Evolutionary conservation across 768 basidiomycete species (phyloP).

Genomic region (Serendipita sp.): DNA sequence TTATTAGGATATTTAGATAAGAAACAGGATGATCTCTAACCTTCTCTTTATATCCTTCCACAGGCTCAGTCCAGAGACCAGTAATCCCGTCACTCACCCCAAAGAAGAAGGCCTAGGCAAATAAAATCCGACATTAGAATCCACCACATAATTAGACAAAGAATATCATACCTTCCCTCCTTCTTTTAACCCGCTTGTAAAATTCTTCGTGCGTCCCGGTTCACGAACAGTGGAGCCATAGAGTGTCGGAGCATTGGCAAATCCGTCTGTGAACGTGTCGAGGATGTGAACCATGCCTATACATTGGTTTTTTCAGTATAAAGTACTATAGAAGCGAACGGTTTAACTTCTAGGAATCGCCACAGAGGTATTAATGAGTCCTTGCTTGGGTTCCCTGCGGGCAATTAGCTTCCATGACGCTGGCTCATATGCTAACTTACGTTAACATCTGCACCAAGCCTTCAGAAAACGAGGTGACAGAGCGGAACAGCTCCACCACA

Average conservation of each 20-base stretch:
- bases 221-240: constrained; percentile 28
- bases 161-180: constrained; percentile 26
- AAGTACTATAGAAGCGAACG: neutral
- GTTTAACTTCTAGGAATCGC: constrained; percentile 30
- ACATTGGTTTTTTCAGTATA: neutral
- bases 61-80: constrained; percentile 24
- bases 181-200: constrained; percentile 29
- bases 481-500: constrained; percentile 32
- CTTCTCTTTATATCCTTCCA: constrained; percentile 23
- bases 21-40: constrained; percentile 11
- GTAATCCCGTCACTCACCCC: constrained; percentile 26
- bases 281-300: constrained; percentile 29
- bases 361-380: constrained; percentile 30
- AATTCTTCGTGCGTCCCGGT: constrained; percentile 25
- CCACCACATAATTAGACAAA: neutral
- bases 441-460: constrained; percentile 34
- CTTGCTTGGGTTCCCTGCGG: constrained; percentile 25
- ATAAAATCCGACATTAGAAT: neutral
- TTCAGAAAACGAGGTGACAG: constrained; percentile 30
- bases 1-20: neutral
- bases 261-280: constrained; percentile 27
- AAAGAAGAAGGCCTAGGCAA: constrained; percentile 16
- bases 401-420: neutral
- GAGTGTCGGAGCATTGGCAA: constrained; percentile 25
- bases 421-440: constrained; percentile 13